phyloP scores from a whole-genome alignment of 306 rosid species.

The Alnus rubra region DNA sequence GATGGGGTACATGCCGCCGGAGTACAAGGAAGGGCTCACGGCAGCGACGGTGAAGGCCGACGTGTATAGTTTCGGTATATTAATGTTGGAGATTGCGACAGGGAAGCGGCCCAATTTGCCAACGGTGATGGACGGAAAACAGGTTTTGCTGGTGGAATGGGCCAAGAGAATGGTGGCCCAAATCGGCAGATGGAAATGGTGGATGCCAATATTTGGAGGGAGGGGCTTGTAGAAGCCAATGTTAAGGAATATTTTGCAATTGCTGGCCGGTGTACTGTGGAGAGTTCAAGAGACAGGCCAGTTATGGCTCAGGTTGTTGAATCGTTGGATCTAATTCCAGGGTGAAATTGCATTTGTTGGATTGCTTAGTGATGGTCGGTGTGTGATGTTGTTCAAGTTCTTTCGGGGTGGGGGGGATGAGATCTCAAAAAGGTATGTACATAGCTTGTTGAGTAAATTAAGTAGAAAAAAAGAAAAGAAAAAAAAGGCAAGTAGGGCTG shows the following conservation, averaged over 20 bases:
- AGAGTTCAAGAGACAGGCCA: constrained; percentile 56
- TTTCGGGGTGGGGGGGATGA: background rate
- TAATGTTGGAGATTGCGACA: constrained; percentile 67
- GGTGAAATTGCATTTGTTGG: background rate
- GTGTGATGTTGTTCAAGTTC: background rate
- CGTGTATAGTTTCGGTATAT: constrained; percentile 80
- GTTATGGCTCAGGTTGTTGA: constrained; percentile 46
- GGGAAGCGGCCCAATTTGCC: constrained; percentile 73
- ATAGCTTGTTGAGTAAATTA: background rate
- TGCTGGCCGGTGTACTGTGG: constrained; percentile 58
- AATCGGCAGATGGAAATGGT: constrained; percentile 54
- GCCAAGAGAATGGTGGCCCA: constrained; percentile 54
- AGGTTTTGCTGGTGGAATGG: constrained; percentile 71
- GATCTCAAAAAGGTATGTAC: constrained; percentile 2
- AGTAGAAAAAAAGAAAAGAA: background rate
- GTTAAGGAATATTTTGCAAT: constrained; percentile 65
- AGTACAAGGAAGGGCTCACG: constrained; percentile 62
- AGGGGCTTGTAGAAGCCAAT: constrained; percentile 36
- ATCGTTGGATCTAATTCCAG: constrained; percentile 31
- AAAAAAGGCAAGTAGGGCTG: background rate
- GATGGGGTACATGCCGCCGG: constrained; percentile 97
- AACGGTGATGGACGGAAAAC: constrained; percentile 11
- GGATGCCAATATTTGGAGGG: constrained; percentile 52
- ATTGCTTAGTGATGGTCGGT: background rate
- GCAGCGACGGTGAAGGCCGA: constrained; percentile 65